Conservation (phyloP, 2,329 filamentous ascomycete genomes). For the Pezicula carpinea region DNA sequence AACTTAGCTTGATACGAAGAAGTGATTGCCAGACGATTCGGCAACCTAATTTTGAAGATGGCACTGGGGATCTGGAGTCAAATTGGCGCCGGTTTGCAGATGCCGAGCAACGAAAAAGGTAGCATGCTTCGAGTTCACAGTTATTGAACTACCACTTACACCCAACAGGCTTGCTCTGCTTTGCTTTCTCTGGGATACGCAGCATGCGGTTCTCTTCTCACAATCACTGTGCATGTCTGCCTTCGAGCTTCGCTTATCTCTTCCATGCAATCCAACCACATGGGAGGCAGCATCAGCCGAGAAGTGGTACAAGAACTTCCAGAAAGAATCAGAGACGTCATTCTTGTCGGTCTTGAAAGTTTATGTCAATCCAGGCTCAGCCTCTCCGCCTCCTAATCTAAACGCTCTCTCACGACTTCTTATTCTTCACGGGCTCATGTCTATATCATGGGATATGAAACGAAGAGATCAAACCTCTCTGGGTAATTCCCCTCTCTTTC, state of each 20-base stretch:
- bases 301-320: constrained; percentile 35
- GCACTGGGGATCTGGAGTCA: constrained; percentile 35
- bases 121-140: constrained; percentile 4
- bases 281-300: constrained; percentile 54
- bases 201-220: constrained; percentile 61
- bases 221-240: constrained; percentile 63
- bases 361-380: constrained; percentile 43
- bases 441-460: constrained; percentile 57
- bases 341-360: constrained; percentile 51
- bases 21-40: constrained; percentile 45
- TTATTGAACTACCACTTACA: neutral
- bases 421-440: constrained; percentile 58
- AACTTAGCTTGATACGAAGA: constrained; percentile 38
- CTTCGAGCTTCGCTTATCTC: constrained; percentile 52
- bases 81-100: constrained; percentile 50
- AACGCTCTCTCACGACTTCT: constrained; percentile 49
- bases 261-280: constrained; percentile 48
- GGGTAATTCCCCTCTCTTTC: constrained; percentile 32
- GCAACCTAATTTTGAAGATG: constrained; percentile 30
- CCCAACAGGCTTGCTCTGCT: constrained; percentile 45
- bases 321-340: constrained; percentile 31
- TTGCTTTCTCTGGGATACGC: constrained; percentile 64
- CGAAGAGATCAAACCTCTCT: constrained; percentile 57
- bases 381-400: constrained; percentile 33
- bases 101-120: constrained; percentile 54